phyloP scores from a whole-genome alignment of 208 protist genomes.

The Leishmania braziliensis region DNA sequence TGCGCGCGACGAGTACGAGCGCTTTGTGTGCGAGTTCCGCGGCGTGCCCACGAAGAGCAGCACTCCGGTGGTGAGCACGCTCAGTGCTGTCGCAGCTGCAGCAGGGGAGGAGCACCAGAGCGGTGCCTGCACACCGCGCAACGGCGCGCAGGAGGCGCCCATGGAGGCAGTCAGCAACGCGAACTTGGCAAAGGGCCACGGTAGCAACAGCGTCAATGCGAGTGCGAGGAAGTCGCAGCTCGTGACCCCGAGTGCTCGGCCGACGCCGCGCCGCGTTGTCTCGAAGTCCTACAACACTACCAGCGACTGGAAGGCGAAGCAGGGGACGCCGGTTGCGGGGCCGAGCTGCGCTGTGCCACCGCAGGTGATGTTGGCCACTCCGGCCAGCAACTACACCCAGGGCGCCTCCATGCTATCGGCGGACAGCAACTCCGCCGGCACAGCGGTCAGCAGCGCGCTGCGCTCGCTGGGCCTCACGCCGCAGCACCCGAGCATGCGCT shows the following conservation, averaged over 20 bases:
- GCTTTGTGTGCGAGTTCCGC: slow-evolving; percentile 34
- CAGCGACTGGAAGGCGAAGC: slow-evolving; percentile 34
- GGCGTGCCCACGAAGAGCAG: neutral
- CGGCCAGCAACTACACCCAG: slow-evolving; percentile 49
- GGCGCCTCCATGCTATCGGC: slow-evolving; percentile 52
- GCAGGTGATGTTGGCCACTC: slow-evolving; percentile 48
- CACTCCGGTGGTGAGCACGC: neutral
- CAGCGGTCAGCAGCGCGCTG: slow-evolving; percentile 13
- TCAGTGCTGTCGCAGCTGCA: neutral
- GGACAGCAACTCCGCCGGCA: slow-evolving; percentile 29
- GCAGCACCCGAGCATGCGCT: slow-evolving; percentile 24
- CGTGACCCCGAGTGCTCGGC: slow-evolving; percentile 76
- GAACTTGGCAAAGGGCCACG: neutral
- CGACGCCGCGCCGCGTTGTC: slow-evolving; percentile 73
- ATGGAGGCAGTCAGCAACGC: slow-evolving; percentile 1
- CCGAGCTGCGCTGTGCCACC: slow-evolving; percentile 11
- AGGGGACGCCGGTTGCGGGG: slow-evolving; percentile 17
- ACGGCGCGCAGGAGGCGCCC: slow-evolving; percentile 15
- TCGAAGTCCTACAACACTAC: slow-evolving; percentile 51
- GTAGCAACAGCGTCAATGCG: slow-evolving; percentile 4
- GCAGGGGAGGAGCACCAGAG: slow-evolving; percentile 13
- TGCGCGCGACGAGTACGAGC: slow-evolving; percentile 40
- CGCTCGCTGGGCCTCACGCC: slow-evolving; percentile 18
- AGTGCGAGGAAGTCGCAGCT: slow-evolving; percentile 34
- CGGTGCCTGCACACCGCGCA: slow-evolving; percentile 25